Evolutionary conservation across 352 stramenopile genomes (phyloP), one percentile per base, ranked within the genome.

Genomic region (Pythium utonaiense): DNA sequence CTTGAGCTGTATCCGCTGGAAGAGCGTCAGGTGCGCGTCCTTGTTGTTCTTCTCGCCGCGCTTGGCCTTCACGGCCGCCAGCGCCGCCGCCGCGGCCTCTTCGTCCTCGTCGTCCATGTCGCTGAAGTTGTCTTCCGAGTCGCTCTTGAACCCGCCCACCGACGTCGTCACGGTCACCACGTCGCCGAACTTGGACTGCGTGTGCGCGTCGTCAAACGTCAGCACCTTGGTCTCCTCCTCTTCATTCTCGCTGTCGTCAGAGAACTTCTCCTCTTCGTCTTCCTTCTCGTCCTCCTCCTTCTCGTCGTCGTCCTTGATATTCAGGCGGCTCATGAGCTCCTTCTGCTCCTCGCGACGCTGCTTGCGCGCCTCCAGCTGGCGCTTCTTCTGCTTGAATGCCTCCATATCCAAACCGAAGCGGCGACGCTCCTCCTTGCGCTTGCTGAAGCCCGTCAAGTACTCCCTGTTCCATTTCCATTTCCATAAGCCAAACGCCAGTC

Each of bases 351-450:
- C 82, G 41, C 85, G 78, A 36, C 83, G 71, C 75, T 93, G 80
- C 70, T 93, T 95, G 66, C 85, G 83, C 56, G 76, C 78, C 60
- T 93, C 83, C 22, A 95, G 53, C 30, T 86, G 75, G 7, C 69
- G 70, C 58, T 95, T 95, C 68, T 95, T 89, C 52, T 90, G 81
- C 76, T 95, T 95, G 71, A 76, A 95, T 48, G 86, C 86, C 71
- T 95, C 82, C 86, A 95, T 95, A 55, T 95, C 83, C 57, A 93
- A 65, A 1, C 86, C 86, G 52, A 93, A 95, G 60, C 86, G 83
- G 51, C 86, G 80, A 24, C 86, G 80, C 61, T 95, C 86, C 59
- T 93, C 82, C 64, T 95, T 95, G 51, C 86, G 82, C 69, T 93
- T 93, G 71, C 84, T 78, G 67, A 95, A 95, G 9, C 86, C 86